Evolutionary conservation across 306 rosid species (phyloP).

Genomic region (Prosopis cineraria): DNA sequence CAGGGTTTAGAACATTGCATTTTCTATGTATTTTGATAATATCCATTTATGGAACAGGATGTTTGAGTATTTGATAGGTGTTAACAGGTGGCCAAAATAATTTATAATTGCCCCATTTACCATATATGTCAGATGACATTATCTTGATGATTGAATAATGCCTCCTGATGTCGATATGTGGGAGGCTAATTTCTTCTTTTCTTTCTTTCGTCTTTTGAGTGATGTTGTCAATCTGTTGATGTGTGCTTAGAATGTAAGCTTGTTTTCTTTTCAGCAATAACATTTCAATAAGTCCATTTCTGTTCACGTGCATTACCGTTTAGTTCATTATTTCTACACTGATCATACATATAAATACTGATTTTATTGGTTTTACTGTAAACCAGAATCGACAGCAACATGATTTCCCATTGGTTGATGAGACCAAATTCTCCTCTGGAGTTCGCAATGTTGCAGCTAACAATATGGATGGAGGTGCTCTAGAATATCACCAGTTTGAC

Average conservation of each 20-base stretch:
- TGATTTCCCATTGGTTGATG: conserved; percentile 64
- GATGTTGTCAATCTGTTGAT: not conserved
- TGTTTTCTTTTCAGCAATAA: conserved; percentile 5
- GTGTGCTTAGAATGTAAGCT: not conserved
- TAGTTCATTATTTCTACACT: conserved; percentile 45
- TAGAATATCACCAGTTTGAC: conserved; percentile 79
- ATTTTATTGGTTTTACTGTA: conserved; percentile 58
- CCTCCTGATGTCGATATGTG: conserved; percentile 42
- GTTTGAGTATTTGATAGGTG: not conserved
- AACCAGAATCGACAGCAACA: conserved; percentile 70
- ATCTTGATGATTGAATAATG: not conserved
- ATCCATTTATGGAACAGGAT: conserved; percentile 1
- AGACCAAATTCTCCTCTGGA: conserved; percentile 63
- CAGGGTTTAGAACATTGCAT: not conserved
- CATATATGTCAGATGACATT: conserved; percentile 13
- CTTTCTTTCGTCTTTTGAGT: not conserved
- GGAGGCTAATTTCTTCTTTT: conserved; percentile 11
- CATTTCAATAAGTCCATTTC: not conserved
- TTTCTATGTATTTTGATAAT: not conserved
- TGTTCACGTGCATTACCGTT: conserved; percentile 6
- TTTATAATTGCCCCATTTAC: not conserved
- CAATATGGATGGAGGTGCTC: conserved; percentile 64
- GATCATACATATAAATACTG: conserved; percentile 24
- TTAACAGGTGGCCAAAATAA: not conserved
- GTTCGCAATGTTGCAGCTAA: conserved; percentile 53